A percentile compares a stretch with the other conserved stretches of the same genome.
Evolutionary conservation across 371 early-diverging fungal species (phyloP).

Genomic region (Lichtheimia ornata): DNA sequence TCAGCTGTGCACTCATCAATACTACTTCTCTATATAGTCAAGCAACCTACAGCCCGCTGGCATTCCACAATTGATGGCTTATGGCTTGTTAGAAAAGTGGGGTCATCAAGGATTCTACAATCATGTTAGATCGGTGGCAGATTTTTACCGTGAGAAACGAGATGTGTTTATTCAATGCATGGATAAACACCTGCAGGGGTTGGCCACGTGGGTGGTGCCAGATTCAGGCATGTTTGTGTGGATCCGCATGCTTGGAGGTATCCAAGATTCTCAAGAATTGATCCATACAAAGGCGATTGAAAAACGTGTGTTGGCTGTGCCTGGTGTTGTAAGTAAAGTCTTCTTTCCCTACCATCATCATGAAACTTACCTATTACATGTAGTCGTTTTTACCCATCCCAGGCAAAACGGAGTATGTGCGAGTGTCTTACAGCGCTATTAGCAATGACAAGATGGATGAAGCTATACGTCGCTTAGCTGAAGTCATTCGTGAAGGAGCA

Average conservation of each 20-base stretch:
- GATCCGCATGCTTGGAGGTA: conserved; percentile 64
- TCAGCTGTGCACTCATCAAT: not conserved
- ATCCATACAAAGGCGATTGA: conserved; percentile 67
- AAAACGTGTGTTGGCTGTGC: conserved; percentile 73
- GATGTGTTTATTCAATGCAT: conserved; percentile 60
- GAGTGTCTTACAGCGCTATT: conserved; percentile 73
- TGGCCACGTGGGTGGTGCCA: conserved; percentile 74
- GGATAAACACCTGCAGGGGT: conserved; percentile 58
- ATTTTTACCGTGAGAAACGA: conserved; percentile 62
- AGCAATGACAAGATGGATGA: conserved; percentile 66
- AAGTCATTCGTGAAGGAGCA: conserved; percentile 32
- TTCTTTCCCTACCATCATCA: not conserved
- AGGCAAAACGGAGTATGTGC: conserved; percentile 40
- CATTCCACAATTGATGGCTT: conserved; percentile 66
- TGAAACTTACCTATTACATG: not conserved
- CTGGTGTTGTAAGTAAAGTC: conserved; percentile 56
- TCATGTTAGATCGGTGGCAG: conserved; percentile 62
- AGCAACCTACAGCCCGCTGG: conserved; percentile 78
- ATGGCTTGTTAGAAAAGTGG: conserved; percentile 64
- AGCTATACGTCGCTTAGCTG: conserved; percentile 59
- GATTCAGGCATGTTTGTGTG: conserved; percentile 85
- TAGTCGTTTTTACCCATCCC: conserved; percentile 31
- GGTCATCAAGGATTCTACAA: conserved; percentile 64
- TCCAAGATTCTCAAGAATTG: conserved; percentile 65
- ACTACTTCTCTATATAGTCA: conserved; percentile 18